Base-by-base conservation (phyloP, 2,329 filamentous ascomycete species). In the Neonectria ditissima region DNA sequence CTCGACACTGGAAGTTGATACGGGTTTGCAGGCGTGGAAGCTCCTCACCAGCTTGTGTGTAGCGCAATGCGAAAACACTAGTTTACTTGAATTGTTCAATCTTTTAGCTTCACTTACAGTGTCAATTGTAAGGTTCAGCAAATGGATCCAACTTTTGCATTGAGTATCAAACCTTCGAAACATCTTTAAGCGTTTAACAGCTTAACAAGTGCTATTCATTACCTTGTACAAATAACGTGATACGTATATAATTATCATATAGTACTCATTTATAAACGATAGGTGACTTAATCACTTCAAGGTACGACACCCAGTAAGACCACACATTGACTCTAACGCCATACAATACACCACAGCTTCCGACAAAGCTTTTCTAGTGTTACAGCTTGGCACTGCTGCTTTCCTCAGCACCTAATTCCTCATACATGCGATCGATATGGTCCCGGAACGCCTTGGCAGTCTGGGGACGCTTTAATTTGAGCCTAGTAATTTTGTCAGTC, bases 381-480 rank as follows among this genome's bases (percentile, higher is more conserved):
- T 72, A 74, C 63, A 74, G 64, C 59, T 72, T 74, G 55, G 59
- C 63, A 62, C 66, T 73, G 45, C 58, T 26, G 2, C 65, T 43
- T 44, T 65, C 69, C 22, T 67, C 56, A 2, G 65, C 52, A 18
- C 63, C 59, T 43, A 88, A 77, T 75, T 88, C 86, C 43, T 79
- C 80, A 69, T 89, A 89, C 85, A 89, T 83, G 57, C 79, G 78
- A 60, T 86, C 84, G 51, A 89, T 86, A 54, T 88, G 80, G 18
- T 76, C 72, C 59, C 81, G 80, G 78, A 83, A 89, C 2, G 81
- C 83, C 79, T 80, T 84, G 2, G 81, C 83, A 0, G 84, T 79
- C 69, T 87, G 86, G 1, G 85, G 85, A 55, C 87, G 82, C 82
- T 89, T 89, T 50, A 89, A 79, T 76, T 89, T 89, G 24, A 89